Base-by-base conservation (phyloP, 257 asterid species). In the Solanum peruvianum region DNA sequence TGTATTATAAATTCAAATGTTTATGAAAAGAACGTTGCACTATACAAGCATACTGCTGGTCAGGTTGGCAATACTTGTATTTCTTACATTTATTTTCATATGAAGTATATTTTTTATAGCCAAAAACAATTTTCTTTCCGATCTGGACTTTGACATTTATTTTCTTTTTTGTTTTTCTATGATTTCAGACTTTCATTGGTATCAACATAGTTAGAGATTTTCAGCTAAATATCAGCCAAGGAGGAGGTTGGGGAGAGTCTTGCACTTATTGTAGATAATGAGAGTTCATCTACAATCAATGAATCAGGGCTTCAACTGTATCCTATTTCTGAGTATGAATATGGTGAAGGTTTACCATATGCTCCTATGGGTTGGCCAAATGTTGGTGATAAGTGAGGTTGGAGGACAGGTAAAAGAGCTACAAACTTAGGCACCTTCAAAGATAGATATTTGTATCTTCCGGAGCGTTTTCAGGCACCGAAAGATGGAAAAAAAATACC, bases 391-490 rank as follows among this genome's bases (percentile, higher is more conserved):
- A 49, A 15, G 21, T 49, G 60, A 98, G 83, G 89, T 12, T 95
- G 98, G 98, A 92, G 86, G 90, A 94, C 89, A 0, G 98, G 98
- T 88, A 93, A 33, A 92, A 88, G 98, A 91, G 66, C 88, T 31
- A 66, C 91, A 78, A 25, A 6, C 66, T 87, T 91, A 52, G 99
- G 99, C 8, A 76, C 89, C 88, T 90, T 84, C 90, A 3, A 70
- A 89, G 98, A 96, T 88, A 91, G 98, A 82, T 94, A 93, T 87
- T 52, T 94, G 87, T 94, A 94, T 87, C 91, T 85, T 80, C 98
- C 98, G 5, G 42, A 45, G 25, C 86, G 89, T 71, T 89, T 93
- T 73, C 84, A 66, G 25, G 52, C 13, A 20, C 31, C 4, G 18
- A 21, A 73, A 37, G 20, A 73, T 35, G 70, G 94, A 21, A 76